phyloP scores from a whole-genome alignment of 768 basidiomycete species.

The Tulasnella sp. region DNA sequence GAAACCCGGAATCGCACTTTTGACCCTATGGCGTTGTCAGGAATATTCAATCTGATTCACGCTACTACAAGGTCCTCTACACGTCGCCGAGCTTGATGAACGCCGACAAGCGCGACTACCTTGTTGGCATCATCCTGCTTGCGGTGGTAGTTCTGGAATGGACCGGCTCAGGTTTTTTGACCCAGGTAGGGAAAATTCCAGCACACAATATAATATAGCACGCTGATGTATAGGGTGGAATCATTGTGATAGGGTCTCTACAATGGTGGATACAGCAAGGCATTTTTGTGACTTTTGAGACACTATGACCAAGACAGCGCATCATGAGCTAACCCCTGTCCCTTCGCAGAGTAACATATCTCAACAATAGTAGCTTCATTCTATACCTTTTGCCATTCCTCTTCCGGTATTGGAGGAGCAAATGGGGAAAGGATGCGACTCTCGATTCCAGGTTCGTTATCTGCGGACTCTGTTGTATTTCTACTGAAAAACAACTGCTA shows the following conservation, averaged over 20 bases:
- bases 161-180: slow-evolving; percentile 81
- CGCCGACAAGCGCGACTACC: slow-evolving; percentile 34
- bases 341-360: slow-evolving; percentile 66
- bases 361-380: slow-evolving; percentile 83
- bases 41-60: no score
- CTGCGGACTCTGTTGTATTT: no score
- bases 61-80: no score
- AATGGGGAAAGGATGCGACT: no score
- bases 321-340: not conserved
- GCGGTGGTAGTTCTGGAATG: slow-evolving; percentile 72
- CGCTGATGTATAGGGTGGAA: slow-evolving; percentile 9
- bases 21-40: no score
- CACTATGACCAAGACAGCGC: not conserved
- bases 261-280: slow-evolving; percentile 71
- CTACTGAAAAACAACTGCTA: no score
- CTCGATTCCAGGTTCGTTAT: no score
- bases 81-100: no score
- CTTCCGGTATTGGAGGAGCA: slow-evolving; percentile 25
- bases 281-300: slow-evolving; percentile 56
- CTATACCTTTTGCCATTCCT: slow-evolving; percentile 64
- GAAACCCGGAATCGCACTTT: no score
- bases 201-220: no score
- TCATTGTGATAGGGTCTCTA: slow-evolving; percentile 33
- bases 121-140: slow-evolving; percentile 56
- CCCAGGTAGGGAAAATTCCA: slow-evolving; percentile 49